Evolutionary conservation across 768 basidiomycete genomes (phyloP), one percentile per base, ranked within the genome.

Genomic region (Leccinum uliginosum): DNA sequence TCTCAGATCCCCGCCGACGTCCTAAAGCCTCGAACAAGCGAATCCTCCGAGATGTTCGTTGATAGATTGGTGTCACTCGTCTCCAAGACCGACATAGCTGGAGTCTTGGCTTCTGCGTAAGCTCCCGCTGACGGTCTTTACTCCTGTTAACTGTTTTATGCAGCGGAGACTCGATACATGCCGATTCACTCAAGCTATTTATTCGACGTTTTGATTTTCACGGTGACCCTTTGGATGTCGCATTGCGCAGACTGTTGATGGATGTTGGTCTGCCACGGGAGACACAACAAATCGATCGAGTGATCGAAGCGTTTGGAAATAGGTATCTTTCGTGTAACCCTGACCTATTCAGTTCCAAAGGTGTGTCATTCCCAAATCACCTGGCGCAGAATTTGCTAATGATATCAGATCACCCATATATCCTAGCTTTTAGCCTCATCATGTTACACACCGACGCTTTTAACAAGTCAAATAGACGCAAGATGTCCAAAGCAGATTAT

Each of bases 391-490:
- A 43, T 8, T 19, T 43, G 24, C 50, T 12, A 40, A 35, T 27
- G 12, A 53, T 60, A 34, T 23, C 59, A 95, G 94, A 97, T 66
- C 87, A 96, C 64, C 90, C 96, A 11, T 98, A 98, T 73, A 90
- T 98, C 51, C 78, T 98, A 48, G 93, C 96, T 12, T 98, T 98
- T 75, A 98, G 96, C 64, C 77, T 98, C 67, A 97, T 98, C 65
- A 98, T 99, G 96, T 78, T 98, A 50, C 95, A 98, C 69, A 99
- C 97, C 17, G 97, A 99, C 68, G 91, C 89, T 6, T 98, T 98
- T 79, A 99, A 99, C 74, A 91, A 89, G 73, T 92, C 91, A 60
- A 98, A 98, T 75, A 98, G 90, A 75, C 87, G 85, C 52, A 98
- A 98, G 75, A 99, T 99, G 97, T 84, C 88, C 35, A 98, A 96